Conservation (phyloP, 176 grass and related monocot genomes). For the Tillandsia leiboldiana region DNA sequence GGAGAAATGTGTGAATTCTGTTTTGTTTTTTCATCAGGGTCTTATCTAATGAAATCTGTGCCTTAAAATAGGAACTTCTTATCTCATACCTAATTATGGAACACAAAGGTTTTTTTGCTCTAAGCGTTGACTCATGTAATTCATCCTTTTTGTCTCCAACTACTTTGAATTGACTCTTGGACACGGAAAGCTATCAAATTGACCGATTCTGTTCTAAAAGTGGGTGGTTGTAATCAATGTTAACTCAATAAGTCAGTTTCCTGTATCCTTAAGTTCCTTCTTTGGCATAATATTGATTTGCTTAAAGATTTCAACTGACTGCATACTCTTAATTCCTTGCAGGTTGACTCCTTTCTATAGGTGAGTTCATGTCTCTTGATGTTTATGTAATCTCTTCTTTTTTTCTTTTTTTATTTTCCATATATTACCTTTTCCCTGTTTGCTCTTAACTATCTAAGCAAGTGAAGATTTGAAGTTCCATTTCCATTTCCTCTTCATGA, state of each 20-base stretch:
- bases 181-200: background rate
- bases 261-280: background rate
- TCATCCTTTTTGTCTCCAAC: background rate
- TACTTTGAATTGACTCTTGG: background rate
- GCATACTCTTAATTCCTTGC: conserved; percentile 23
- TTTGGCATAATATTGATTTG: background rate
- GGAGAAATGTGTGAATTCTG: too few species aligned
- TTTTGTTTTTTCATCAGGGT: too few species aligned
- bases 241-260: too few species aligned
- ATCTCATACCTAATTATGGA: too few species aligned
- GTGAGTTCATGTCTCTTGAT: conserved; percentile 25
- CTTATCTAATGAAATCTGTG: too few species aligned
- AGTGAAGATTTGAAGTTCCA: background rate
- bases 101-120: too few species aligned
- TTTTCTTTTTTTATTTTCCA: conserved; percentile 3
- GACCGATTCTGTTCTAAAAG: background rate
- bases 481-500: conserved; percentile 28
- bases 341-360: conserved; percentile 98
- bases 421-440: too few species aligned
- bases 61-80: too few species aligned
- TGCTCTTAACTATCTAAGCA: background rate
- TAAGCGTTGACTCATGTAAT: background rate
- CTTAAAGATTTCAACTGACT: background rate
- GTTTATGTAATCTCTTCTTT: background rate
- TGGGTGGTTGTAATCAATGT: too few species aligned